Conservation (phyloP, 1,284 basidiomycete genomes). For the Polyporus tsugae region DNA sequence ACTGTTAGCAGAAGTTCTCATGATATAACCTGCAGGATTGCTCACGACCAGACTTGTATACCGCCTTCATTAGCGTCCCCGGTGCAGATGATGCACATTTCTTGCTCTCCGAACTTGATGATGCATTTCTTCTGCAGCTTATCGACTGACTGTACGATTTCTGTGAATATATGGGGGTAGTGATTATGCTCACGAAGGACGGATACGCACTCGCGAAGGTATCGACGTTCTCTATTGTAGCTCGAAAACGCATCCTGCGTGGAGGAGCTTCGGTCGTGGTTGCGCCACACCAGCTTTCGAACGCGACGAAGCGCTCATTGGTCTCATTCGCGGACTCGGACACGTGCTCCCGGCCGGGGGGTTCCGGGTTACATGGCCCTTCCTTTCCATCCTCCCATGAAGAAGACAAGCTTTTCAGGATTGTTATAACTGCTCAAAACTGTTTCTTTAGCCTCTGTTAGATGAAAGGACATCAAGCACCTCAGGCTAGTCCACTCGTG, state of each 20-base stretch:
- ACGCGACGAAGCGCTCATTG: not conserved
- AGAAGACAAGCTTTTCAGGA: no score
- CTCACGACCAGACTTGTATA: constrained; percentile 93
- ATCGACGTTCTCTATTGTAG: constrained; percentile 29
- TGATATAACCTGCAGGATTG: constrained; percentile 29
- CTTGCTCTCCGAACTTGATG: constrained; percentile 79
- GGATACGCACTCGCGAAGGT: constrained; percentile 22
- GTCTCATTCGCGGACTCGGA: not conserved
- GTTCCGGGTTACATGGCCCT: no score
- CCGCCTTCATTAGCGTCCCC: constrained; percentile 84
- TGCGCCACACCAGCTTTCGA: not conserved
- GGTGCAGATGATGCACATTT: constrained; percentile 87
- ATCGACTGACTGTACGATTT: constrained; percentile 80
- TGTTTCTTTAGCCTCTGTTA: not conserved
- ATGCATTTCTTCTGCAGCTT: constrained; percentile 87
- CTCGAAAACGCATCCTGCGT: constrained; percentile 30
- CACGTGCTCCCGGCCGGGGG: no score
- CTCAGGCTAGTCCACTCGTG: not conserved
- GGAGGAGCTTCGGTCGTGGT: not conserved
- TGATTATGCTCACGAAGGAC: no score
- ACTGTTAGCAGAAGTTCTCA: constrained; percentile 50
- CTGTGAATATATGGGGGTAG: constrained; percentile 46
- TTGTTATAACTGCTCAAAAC: no score
- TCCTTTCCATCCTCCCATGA: no score
- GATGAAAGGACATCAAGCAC: not conserved